Evolutionary conservation across 2,329 filamentous ascomycete genomes (phyloP), one percentile per base, ranked within the genome.

Genomic region (Ceratocystis eucalypticola): DNA sequence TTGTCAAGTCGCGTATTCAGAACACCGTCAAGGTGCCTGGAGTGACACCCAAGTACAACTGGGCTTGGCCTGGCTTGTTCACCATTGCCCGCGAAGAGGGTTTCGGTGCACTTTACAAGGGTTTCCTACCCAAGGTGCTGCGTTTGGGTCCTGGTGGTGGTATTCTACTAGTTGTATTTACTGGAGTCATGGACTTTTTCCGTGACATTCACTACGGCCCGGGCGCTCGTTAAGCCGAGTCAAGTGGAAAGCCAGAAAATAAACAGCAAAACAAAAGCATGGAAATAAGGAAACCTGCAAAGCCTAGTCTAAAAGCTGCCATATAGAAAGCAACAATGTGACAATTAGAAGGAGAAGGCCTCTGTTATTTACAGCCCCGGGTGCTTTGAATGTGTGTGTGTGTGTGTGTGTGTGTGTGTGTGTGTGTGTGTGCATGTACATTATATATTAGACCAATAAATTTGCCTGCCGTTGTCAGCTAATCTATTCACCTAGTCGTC

Each of bases 1-100:
- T 97, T 22, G 92, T 97, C 79, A 99, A 99, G 84, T 95, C 89
- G 70, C 88, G 94, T 70, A 99, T 99, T 71, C 94, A 99, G 78
- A 99, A 99, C 79, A 91, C 85, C 66, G 82, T 89, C 70, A 93
- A 89, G 80, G 79, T 96, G 48, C 76, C 88, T n/a, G 94, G 94
- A 4, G 80, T 84, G 65, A 78, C 85, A 25, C 89, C 89, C 74
- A 99, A 99, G 83, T 99, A 99, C 81, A 96, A 97, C 84, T 99
- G 94, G 94, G 94, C 94, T 41, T 96, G 87, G 84, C 89, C 91
- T 61, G 86, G 91, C 25, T 80, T 96, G 63, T 87, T 83, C 66
- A 94, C 89, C 6, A 90, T 99, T 68, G 86, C 91, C 77, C 90
- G 85, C 78, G 94, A 99, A 79, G 94, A 99, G 77, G 94, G 94